phyloP scores from a whole-genome alignment of 2,329 filamentous ascomycete species.

The Aspergillus luchuensis region DNA sequence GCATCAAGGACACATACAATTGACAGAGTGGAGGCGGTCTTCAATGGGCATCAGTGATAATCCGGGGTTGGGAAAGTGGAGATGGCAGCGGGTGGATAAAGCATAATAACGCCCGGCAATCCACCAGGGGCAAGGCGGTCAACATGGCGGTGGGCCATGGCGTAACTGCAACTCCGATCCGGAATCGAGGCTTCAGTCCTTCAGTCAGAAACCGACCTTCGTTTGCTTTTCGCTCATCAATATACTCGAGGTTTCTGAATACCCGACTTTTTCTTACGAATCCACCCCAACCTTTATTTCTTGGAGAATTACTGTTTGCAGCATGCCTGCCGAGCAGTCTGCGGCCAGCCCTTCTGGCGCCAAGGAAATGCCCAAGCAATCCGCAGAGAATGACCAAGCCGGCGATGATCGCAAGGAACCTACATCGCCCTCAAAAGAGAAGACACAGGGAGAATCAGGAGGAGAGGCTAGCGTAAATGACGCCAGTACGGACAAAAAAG shows the following conservation, averaged over 20 bases:
- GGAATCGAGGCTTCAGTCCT: neutral
- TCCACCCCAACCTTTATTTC: no score
- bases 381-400: slow-evolving; percentile 14
- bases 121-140: slow-evolving; percentile 6
- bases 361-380: slow-evolving; percentile 7
- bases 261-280: neutral
- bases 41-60: neutral
- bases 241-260: neutral
- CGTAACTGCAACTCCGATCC: neutral
- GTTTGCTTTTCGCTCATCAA: no score
- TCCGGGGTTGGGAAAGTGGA: neutral
- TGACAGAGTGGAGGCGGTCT: neutral
- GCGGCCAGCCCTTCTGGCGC: slow-evolving; percentile 18
- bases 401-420: slow-evolving; percentile 14
- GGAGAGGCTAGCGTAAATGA: neutral
- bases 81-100: neutral
- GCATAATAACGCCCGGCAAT: neutral
- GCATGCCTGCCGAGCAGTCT: slow-evolving; percentile 19
- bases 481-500: slow-evolving; percentile 14
- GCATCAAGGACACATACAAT: neutral
- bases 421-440: slow-evolving; percentile 15
- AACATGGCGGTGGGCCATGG: neutral
- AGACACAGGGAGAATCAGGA: neutral
- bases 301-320: neutral
- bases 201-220: neutral